Conservation (phyloP, 1,284 basidiomycete species). For the Psilocybe mexicana region DNA sequence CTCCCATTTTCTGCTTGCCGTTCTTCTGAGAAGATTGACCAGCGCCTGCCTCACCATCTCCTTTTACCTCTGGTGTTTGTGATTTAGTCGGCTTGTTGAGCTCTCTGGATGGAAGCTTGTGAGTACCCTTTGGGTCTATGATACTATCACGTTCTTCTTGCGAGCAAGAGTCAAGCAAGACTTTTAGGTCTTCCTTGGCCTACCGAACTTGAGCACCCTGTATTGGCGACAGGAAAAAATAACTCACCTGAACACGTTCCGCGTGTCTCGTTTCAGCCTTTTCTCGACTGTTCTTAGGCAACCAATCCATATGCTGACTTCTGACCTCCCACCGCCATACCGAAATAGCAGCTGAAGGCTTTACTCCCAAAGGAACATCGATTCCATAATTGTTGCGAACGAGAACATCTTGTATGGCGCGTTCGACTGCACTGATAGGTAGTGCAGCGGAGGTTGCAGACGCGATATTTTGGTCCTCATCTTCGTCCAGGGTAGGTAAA, state of each 20-base stretch:
- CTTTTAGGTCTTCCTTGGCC: constrained; percentile 61
- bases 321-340: constrained; percentile 91
- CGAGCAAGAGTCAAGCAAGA: constrained; percentile 55
- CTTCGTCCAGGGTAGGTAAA: constrained; percentile 56
- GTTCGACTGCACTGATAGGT: constrained; percentile 55
- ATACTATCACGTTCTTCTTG: constrained; percentile 55
- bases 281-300: constrained; percentile 70
- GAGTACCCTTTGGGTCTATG: constrained; percentile 50
- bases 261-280: constrained; percentile 61
- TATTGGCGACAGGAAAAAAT: neutral
- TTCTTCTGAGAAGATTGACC: constrained; percentile 30
- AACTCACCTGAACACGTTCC: constrained; percentile 67
- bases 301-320: constrained; percentile 54
- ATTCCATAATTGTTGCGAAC: constrained; percentile 76
- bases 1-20: constrained; percentile 31
- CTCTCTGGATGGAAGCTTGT: constrained; percentile 42
- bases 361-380: constrained; percentile 49
- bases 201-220: constrained; percentile 28
- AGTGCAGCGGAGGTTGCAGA: constrained; percentile 47
- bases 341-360: constrained; percentile 58
- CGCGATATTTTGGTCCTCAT: constrained; percentile 43
- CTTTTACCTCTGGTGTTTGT: constrained; percentile 23
- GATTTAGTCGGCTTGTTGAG: constrained; percentile 29
- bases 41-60: constrained; percentile 23
- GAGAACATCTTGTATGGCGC: constrained; percentile 59